phyloP scores from a whole-genome alignment of 257 asterid genomes.

The Solanum chmielewskii region DNA sequence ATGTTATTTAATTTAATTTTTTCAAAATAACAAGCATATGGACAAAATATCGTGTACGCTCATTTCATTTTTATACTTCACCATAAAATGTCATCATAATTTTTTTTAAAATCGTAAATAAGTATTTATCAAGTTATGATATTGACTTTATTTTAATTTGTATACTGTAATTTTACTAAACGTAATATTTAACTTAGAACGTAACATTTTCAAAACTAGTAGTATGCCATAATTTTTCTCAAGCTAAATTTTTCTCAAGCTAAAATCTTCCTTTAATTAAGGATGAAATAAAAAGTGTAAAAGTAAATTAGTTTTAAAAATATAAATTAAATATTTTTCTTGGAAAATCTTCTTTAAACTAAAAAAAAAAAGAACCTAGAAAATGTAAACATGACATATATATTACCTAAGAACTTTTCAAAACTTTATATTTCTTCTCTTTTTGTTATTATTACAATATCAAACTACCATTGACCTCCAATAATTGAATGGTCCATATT shows the following conservation, averaged over 20 bases:
- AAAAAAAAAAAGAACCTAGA: neutral
- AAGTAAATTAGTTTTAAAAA: neutral
- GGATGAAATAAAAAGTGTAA: neutral
- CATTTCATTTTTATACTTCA: neutral
- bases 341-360: neutral
- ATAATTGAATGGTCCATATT: neutral
- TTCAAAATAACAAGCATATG: no score
- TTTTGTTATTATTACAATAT: neutral
- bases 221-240: neutral
- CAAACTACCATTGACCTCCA: neutral
- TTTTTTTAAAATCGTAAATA: neutral
- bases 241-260: no score
- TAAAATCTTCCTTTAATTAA: neutral
- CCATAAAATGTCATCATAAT: neutral
- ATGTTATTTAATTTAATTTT: no score
- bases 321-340: neutral
- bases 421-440: neutral
- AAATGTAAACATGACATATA: neutral
- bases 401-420: neutral
- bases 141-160: no score
- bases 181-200: no score
- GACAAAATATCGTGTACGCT: neutral
- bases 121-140: no score
- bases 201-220: no score
- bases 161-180: no score